Evolutionary conservation across 2,329 filamentous ascomycete genomes (phyloP).

Genomic region (Colletotrichum plurivorum): DNA sequence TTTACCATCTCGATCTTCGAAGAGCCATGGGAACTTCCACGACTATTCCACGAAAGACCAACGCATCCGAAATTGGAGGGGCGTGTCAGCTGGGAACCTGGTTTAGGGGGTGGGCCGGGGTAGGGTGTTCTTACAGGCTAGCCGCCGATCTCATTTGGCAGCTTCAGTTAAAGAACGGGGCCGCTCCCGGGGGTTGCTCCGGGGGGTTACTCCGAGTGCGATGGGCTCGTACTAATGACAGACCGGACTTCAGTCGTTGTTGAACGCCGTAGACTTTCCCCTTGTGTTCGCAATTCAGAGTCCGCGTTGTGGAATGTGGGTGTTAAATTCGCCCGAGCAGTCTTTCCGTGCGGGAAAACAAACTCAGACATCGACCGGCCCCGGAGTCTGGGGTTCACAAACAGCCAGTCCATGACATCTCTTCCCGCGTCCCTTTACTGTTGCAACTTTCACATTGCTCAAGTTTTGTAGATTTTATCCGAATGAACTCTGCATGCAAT

Average conservation of each 20-base stretch:
- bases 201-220: constrained; percentile 6
- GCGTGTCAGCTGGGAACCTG: constrained; percentile 17
- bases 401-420: too few species aligned
- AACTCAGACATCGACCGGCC: too few species aligned
- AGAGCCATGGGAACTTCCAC: background rate
- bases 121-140: background rate
- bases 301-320: too few species aligned
- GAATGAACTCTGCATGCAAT: background rate
- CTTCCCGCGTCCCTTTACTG: too few species aligned
- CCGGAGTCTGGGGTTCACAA: too few species aligned
- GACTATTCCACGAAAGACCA: background rate
- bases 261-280: too few species aligned
- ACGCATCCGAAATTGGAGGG: constrained; percentile 25
- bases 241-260: too few species aligned
- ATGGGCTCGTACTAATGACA: background rate
- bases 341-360: too few species aligned
- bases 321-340: too few species aligned
- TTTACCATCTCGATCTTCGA: background rate
- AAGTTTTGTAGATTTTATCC: background rate
- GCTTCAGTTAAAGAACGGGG: constrained; percentile 7
- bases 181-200: constrained; percentile 9
- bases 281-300: too few species aligned
- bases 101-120: constrained; percentile 8
- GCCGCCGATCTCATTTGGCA: constrained; percentile 18
- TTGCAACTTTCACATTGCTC: too few species aligned